These are phyloP conservation scores for Coleophoma cylindrospora DNA, from an alignment of 2,329 filamentous ascomycete genomes.

Conservation along the genomic window DNA sequence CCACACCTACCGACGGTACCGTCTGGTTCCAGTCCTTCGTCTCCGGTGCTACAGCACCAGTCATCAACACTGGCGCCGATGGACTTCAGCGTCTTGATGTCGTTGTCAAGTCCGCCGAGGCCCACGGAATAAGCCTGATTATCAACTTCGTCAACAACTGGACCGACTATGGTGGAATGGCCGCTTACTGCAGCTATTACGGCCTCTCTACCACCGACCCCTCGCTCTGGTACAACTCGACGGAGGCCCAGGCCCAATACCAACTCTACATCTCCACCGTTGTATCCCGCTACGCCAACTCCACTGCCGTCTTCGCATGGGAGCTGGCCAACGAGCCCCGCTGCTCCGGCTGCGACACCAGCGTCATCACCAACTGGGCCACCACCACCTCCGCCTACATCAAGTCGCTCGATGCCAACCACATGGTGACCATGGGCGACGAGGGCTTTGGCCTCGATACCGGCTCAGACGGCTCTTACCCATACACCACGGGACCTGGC, in stretches of 20 bases:
- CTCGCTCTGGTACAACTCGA: constrained; percentile 50
- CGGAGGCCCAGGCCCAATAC: constrained; percentile 50
- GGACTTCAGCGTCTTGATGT: constrained; percentile 62
- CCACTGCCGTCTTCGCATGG: constrained; percentile 61
- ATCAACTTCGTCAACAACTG: constrained; percentile 67
- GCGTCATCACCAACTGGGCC: constrained; percentile 57
- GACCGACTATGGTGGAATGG: constrained; percentile 62
- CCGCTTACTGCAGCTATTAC: constrained; percentile 50
- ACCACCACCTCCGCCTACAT: constrained; percentile 53
- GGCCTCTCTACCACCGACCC: constrained; percentile 38
- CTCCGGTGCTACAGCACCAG: constrained; percentile 37
- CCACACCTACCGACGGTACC: constrained; percentile 30
- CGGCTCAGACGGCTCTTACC: constrained; percentile 33
- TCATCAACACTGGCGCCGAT: constrained; percentile 59
- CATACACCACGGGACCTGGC: constrained; percentile 35
- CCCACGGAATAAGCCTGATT: constrained; percentile 56
- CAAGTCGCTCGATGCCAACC: constrained; percentile 55
- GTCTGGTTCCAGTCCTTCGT: constrained; percentile 39
- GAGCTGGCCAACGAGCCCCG: constrained; percentile 66
- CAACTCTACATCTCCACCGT: constrained; percentile 53
- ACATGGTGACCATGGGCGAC: constrained; percentile 60
- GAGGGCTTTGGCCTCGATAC: constrained; percentile 48
- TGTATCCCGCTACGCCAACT: constrained; percentile 54
- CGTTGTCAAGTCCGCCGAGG: constrained; percentile 55
- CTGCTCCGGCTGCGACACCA: constrained; percentile 53